A percentile compares a stretch with the other conserved stretches of the same genome.
Evolutionary conservation across 2,329 filamentous ascomycete species (phyloP).

Genomic region (Knoxdaviesia capensis): DNA sequence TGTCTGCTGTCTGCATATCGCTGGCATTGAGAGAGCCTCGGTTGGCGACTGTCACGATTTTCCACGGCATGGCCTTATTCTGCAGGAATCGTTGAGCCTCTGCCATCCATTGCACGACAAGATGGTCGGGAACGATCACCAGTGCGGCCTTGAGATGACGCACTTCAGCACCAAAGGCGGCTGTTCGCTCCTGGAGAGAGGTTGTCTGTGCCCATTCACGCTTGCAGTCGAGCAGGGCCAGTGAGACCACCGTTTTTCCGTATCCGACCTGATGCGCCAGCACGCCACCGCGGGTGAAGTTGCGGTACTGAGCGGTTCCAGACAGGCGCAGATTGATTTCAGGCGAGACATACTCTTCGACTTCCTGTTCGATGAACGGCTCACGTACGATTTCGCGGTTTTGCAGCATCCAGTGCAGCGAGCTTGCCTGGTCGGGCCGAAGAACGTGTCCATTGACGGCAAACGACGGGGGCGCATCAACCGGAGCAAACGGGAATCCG

Average conservation of each 20-base stretch:
- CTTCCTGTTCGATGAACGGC: slow-evolving; percentile 15
- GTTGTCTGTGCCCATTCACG: slow-evolving; percentile 5
- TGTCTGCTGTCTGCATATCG: slow-evolving; percentile 11
- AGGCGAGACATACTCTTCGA: slow-evolving; percentile 16
- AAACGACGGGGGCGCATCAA: slow-evolving; percentile 6
- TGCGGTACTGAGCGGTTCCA: slow-evolving; percentile 11
- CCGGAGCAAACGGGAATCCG: no score
- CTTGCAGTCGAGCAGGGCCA: slow-evolving; percentile 16
- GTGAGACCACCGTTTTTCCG: slow-evolving; percentile 21
- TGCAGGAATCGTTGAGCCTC: slow-evolving; percentile 15
- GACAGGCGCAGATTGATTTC: slow-evolving; percentile 14
- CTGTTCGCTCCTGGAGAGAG: slow-evolving; percentile 6
- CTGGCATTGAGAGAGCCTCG: not conserved
- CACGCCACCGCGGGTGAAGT: slow-evolving; percentile 15
- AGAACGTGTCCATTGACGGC: slow-evolving; percentile 3
- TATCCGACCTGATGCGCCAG: slow-evolving; percentile 23
- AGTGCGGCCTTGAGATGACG: slow-evolving; percentile 15
- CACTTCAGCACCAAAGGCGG: slow-evolving; percentile 1
- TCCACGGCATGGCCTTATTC: not conserved
- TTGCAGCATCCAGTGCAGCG: slow-evolving; percentile 10
- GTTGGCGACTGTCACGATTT: slow-evolving; percentile 10
- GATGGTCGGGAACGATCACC: slow-evolving; percentile 18
- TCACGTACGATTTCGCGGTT: slow-evolving; percentile 6
- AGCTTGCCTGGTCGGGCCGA: slow-evolving; percentile 7
- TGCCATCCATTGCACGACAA: slow-evolving; percentile 17